phyloP scores from a whole-genome alignment of 2,329 filamentous ascomycete genomes.

The Bimuria novae-zelandiae region DNA sequence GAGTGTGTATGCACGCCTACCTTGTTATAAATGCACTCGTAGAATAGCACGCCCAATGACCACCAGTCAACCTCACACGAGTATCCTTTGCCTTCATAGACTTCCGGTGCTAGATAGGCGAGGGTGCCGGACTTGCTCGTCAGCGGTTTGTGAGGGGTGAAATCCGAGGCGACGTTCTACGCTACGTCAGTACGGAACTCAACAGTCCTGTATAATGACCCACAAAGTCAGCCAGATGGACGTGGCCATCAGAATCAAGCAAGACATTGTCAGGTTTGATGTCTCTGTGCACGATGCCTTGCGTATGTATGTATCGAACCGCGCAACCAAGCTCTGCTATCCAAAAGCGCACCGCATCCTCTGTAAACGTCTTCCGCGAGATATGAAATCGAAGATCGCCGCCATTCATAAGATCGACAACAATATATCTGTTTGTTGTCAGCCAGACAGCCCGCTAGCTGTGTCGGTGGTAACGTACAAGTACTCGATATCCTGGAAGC shows the following conservation, averaged over 20 bases:
- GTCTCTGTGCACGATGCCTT: constrained; percentile 49
- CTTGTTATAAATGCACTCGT: constrained; percentile 99
- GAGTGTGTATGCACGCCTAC: constrained; percentile 54
- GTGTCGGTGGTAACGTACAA: constrained; percentile 64
- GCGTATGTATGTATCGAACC: constrained; percentile 60
- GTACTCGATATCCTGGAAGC: constrained; percentile 99
- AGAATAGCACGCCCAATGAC: constrained; percentile 97
- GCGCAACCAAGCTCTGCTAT: constrained; percentile 93
- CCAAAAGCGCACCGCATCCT: constrained; percentile 97
- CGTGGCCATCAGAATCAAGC: constrained; percentile 62
- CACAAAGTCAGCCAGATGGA: constrained; percentile 97
- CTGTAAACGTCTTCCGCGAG: constrained; percentile 95
- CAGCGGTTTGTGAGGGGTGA: constrained; percentile 77
- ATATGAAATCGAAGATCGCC: constrained; percentile 98
- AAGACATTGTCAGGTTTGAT: constrained; percentile 51
- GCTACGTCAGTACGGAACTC: constrained; percentile 40
- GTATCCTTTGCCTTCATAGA: constrained; percentile 90
- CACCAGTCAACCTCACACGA: constrained; percentile 95
- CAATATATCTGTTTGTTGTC: constrained; percentile 68
- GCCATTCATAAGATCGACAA: constrained; percentile 97
- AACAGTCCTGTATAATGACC: constrained; percentile 42
- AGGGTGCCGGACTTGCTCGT: constrained; percentile 97
- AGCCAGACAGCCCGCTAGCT: constrained; percentile 8
- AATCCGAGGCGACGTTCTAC: constrained; percentile 95
- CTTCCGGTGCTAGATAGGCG: constrained; percentile 93